Percentiles rank a stretch among this genome's conserved stretches.
Conservation (phyloP, 257 asterid genomes). For the Schizonepeta tenuifolia region DNA sequence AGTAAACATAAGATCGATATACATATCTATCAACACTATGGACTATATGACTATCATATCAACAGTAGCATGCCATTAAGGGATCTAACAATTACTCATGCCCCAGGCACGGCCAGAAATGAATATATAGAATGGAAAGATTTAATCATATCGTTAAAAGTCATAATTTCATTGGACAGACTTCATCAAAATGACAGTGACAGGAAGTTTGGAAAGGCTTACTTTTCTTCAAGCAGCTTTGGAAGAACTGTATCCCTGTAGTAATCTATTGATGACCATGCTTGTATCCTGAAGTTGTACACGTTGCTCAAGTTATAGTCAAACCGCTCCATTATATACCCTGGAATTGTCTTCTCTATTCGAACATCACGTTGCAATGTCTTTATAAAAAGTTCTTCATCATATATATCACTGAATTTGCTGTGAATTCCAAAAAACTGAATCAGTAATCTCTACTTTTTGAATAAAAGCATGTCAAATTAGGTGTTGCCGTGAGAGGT, state of each 20-base stretch:
- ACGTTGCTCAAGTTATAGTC: constrained; percentile 86
- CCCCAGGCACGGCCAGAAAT: not conserved
- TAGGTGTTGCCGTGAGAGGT: not conserved
- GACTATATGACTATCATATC: not conserved
- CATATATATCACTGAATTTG: constrained; percentile 88
- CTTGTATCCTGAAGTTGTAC: constrained; percentile 89
- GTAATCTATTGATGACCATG: constrained; percentile 84
- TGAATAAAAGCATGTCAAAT: constrained; percentile 27
- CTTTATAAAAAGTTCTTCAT: constrained; percentile 76
- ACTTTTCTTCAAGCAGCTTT: constrained; percentile 93
- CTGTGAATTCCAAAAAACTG: constrained; percentile 52
- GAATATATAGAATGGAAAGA: not conserved
- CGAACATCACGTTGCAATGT: constrained; percentile 75
- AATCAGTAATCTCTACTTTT: constrained; percentile 29
- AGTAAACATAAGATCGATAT: constrained; percentile 3
- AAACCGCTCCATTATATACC: constrained; percentile 82
- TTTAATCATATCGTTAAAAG: not conserved
- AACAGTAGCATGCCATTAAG: constrained; percentile 1
- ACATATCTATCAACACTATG: not conserved
- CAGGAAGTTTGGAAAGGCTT: constrained; percentile 39
- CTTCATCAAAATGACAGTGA: constrained; percentile 8
- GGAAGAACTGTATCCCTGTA: constrained; percentile 86
- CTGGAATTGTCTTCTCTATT: constrained; percentile 70
- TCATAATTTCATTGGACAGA: not conserved
- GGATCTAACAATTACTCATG: constrained; percentile 10